Base-by-base conservation (phyloP, 2,329 filamentous ascomycete genomes). In the Xylaria sp. region DNA sequence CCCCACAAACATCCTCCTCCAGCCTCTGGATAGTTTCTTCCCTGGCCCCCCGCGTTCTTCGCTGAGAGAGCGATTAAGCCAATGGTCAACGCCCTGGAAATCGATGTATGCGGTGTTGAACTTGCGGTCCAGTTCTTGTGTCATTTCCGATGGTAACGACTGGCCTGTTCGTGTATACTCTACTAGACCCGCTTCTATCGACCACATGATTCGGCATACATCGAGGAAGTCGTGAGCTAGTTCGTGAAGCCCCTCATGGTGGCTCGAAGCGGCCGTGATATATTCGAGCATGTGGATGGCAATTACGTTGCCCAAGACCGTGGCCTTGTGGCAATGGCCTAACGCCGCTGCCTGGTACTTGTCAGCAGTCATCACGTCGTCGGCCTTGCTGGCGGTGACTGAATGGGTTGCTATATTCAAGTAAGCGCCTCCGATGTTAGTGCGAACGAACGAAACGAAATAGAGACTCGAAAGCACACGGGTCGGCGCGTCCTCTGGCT, bases 171-270 rank as follows among this genome's bases (percentile, higher is more conserved):
- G 82, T 37, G 82, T 79, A 54, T 83, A 85, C 73, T 89, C 86
- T n/a, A 81, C 79, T 63, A 92, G 83, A 5, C 90, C 90, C 25
- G 88, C 86, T 78, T 92, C 89, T 70, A 92, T 89, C n/a, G 88
- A 87, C 83, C 89, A 91, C 51, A 92, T 82, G 51, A 89, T 87
- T 63, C 89, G 86, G 77, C 88, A 90, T 5, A 89, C 87, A 65
- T 92, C 89, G 67, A 93, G 84, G 75, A 92, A 91, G 72, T 90
- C 89, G 70, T 86, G 85, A 10, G 90, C 89, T 23, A 92, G 83
- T 32, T 84, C 81, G 68, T 87, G 85, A 77, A 91, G 88, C 3
- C 67, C 70, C 39, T 87, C 86, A 61, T 84, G 80, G 0, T 86
- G 85, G 44, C 86, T 83, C 44, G 84, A 80, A 73, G 87, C 88